Base-by-base conservation (phyloP, 441 rosid species). In the Pelargonium australe region DNA sequence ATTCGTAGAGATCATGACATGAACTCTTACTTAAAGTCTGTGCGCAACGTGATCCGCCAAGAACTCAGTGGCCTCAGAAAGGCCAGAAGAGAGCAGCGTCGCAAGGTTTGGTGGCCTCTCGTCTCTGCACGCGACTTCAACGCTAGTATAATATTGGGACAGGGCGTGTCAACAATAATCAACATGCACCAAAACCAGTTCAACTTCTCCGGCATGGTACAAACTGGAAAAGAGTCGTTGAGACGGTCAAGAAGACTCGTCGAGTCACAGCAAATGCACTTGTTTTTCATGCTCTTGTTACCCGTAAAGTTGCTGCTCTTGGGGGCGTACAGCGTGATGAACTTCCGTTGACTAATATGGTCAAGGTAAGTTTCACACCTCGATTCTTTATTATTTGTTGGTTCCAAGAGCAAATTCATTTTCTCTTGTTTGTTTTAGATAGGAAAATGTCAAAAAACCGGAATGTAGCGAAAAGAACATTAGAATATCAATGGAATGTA, bases 1-100 rank as follows among this genome's bases (percentile, higher is more conserved):
- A 91, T 94, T 61, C 88, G 80, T 34, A 83, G 96, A 75, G 95
- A 94, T 80, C 99, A 94, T 3, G 95, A 94, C 80, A 83, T 91
- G 89, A 88, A 79, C 71, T 89, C 96, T 0, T 94, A 94, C 74
- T 73, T 87, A 70, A 83, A 74, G 76, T 81, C 89, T 10, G 87
- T 94, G 47, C 78, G 87, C 64, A 68, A 72, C 41, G 94, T 94
- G 64, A 81, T 91, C 9, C 83, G 95, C 44, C 87, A 81, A 51
- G 97, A 94, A 79, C 83, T 88, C 25, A 89, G 76, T 25, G 88
- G 64, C 72, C 77, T 91, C 67, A 77, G 96, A 79, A 91, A 76
- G 72, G 77, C 80, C 6, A 84, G 70, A 70, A 85, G 94, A 73
- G 89, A 82, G 73, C 79, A 80, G 41, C 85, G 88, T 1, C 75